Evolutionary conservation across 768 basidiomycete species (phyloP).

Genomic region (Rhizopogon vesiculosus): DNA sequence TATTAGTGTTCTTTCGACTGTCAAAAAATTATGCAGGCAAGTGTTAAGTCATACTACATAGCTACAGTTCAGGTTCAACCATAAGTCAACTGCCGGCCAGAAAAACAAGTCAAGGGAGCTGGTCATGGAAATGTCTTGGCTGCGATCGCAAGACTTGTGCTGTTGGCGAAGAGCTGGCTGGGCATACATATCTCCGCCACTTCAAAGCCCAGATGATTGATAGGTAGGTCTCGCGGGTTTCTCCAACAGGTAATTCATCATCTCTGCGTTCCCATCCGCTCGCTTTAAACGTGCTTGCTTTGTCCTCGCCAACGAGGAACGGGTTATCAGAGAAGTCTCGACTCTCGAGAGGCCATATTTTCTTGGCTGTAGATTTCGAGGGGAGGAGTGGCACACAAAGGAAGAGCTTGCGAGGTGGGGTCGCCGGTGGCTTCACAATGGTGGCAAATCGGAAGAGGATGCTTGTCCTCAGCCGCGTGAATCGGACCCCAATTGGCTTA

Average conservation of each 20-base stretch:
- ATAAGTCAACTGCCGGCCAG: no score
- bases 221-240: constrained; percentile 40
- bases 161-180: no score
- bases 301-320: constrained; percentile 46
- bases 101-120: no score
- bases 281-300: constrained; percentile 12
- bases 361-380: constrained; percentile 30
- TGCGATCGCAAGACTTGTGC: no score
- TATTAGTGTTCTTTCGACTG: no score
- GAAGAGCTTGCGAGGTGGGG: constrained; percentile 19
- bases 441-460: neutral
- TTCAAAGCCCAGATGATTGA: constrained; percentile 62
- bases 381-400: constrained; percentile 17
- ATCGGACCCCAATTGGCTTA: no score
- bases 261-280: constrained; percentile 29
- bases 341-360: constrained; percentile 45
- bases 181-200: constrained; percentile 49
- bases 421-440: constrained; percentile 12
- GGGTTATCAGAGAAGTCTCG: constrained; percentile 72
- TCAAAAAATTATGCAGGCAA: no score
- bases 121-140: no score
- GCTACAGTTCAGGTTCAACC: no score
- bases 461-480: no score
- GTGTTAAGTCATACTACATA: no score
- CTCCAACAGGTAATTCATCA: constrained; percentile 29